Conservation (phyloP, 768 basidiomycete species). For the Tylopilus plumbeoviolaceoides region DNA sequence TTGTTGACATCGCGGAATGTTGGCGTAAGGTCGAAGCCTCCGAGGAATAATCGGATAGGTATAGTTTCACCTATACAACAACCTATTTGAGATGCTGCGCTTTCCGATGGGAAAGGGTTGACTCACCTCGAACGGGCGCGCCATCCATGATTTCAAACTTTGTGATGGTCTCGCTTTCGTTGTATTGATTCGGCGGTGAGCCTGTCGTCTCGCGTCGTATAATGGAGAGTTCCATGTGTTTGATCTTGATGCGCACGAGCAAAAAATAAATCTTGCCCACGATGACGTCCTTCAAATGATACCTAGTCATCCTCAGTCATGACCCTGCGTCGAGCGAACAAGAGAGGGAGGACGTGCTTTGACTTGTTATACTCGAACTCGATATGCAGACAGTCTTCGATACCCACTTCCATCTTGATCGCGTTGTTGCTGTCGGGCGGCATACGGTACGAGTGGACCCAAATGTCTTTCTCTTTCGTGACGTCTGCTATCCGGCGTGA, state of each 20-base stretch:
- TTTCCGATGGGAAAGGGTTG: not conserved
- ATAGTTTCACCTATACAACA: slow-evolving; percentile 84
- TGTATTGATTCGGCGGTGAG: slow-evolving; percentile 97
- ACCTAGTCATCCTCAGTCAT: slow-evolving; percentile 46
- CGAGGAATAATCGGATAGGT: slow-evolving; percentile 95
- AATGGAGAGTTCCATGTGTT: slow-evolving; percentile 98
- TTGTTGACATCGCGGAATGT: slow-evolving; percentile 99
- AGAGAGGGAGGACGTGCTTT: slow-evolving; percentile 55
- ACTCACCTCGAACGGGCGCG: slow-evolving; percentile 87
- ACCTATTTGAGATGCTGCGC: not conserved
- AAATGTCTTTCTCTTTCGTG: slow-evolving; percentile 87
- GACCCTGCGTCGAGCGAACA: not conserved
- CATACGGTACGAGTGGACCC: slow-evolving; percentile 99
- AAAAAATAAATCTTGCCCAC: slow-evolving; percentile 99
- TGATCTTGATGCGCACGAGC: slow-evolving; percentile 98
- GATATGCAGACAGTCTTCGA: slow-evolving; percentile 98
- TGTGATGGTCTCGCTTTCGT: slow-evolving; percentile 97
- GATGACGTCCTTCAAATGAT: slow-evolving; percentile 98
- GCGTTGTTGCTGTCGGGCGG: slow-evolving; percentile 97
- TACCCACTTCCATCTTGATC: slow-evolving; percentile 99
- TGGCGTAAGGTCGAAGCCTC: slow-evolving; percentile 96
- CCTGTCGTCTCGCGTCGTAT: slow-evolving; percentile 97
- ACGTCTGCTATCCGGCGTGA: slow-evolving; percentile 92
- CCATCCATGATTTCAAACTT: slow-evolving; percentile 99
- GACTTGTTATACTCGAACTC: slow-evolving; percentile 99